These are phyloP conservation scores for Lathyrus oleraceus DNA, from an alignment of 306 rosid genomes.

Conservation along the genomic window DNA sequence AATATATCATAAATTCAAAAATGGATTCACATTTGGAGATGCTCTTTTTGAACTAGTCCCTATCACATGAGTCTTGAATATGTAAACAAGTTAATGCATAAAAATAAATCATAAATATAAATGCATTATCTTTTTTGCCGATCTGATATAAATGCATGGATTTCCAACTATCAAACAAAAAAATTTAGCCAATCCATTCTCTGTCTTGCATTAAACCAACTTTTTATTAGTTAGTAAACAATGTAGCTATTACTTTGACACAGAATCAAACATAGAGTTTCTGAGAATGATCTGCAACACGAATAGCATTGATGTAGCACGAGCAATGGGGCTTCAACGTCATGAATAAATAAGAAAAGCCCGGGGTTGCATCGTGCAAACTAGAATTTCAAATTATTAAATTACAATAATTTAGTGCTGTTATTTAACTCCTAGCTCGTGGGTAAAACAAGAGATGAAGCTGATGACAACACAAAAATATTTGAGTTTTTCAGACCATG, in stretches of 20 bases:
- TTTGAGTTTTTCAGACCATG: slow-evolving; percentile 65
- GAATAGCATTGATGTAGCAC: slow-evolving; percentile 45
- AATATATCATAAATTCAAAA: no score
- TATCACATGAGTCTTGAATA: no score
- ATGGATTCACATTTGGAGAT: no score
- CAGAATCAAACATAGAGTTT: slow-evolving; percentile 37
- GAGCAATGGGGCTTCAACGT: slow-evolving; percentile 46
- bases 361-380: slow-evolving; percentile 52
- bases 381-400: background rate
- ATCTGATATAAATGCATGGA: no score
- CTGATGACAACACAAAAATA: slow-evolving; percentile 71
- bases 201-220: no score
- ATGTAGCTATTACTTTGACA: slow-evolving; percentile 48
- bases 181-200: no score
- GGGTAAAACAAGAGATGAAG: slow-evolving; percentile 48
- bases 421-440: slow-evolving; percentile 73
- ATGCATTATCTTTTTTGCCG: no score
- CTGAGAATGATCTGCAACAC: slow-evolving; percentile 49
- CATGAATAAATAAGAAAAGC: slow-evolving; percentile 39
- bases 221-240: no score
- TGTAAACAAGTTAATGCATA: no score
- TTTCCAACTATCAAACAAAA: no score
- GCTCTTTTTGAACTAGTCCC: no score
- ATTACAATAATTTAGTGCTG: slow-evolving; percentile 40
- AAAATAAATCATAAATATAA: no score